Conservation (phyloP, 139 green algal genomes). For the Pseudopediastrum boryanum region DNA sequence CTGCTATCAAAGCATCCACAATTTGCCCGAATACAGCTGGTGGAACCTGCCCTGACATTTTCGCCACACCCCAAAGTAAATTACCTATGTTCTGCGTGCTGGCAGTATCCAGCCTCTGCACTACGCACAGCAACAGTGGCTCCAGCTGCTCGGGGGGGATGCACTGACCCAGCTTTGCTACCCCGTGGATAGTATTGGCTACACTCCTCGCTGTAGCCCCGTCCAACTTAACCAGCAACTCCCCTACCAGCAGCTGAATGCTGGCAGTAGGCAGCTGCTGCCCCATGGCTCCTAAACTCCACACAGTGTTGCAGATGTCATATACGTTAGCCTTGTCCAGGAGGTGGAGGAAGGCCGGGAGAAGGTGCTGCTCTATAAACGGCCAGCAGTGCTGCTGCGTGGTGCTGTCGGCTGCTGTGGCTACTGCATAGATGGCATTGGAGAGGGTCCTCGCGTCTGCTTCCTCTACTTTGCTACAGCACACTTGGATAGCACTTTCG, state of each 20-base stretch:
- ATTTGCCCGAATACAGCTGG: not conserved
- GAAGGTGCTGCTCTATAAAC: not conserved
- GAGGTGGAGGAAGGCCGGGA: not conserved
- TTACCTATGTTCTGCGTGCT: not conserved
- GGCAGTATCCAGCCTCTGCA: not conserved
- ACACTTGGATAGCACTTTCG: too few species aligned
- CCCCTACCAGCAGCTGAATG: not conserved
- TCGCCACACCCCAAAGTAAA: not conserved
- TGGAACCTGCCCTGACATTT: not conserved
- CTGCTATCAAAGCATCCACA: not conserved
- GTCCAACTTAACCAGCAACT: not conserved
- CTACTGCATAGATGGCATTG: not conserved
- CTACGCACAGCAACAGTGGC: not conserved
- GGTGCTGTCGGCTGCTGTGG: not conserved
- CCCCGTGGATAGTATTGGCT: not conserved
- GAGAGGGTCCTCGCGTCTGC: not conserved
- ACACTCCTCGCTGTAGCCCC: not conserved
- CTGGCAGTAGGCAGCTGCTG: not conserved
- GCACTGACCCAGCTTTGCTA: not conserved
- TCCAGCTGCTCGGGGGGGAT: not conserved
- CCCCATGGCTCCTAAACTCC: not conserved
- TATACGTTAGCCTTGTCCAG: not conserved
- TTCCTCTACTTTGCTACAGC: too few species aligned
- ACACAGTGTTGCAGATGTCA: too few species aligned
- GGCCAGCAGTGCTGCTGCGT: too few species aligned